Evolutionary conservation across 306 rosid genomes (phyloP).

Genomic region (Rubus parviflorus): DNA sequence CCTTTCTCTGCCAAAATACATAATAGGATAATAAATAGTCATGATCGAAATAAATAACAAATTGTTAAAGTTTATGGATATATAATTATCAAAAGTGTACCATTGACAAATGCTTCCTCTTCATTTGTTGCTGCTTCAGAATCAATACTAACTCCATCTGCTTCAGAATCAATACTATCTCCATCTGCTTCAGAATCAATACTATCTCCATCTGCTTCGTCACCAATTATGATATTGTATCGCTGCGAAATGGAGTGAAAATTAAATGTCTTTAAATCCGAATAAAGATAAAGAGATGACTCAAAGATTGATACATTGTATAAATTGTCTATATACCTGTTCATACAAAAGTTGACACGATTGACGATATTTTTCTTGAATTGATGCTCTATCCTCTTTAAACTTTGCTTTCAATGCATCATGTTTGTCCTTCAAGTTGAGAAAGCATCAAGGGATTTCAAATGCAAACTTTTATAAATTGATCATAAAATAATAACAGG

Average conservation of each 20-base stretch:
- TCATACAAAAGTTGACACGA: constrained; percentile 54
- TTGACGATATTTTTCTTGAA: constrained; percentile 61
- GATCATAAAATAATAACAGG: too few relatives aligned
- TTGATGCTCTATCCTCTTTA: constrained; percentile 65
- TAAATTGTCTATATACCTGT: constrained; percentile 34
- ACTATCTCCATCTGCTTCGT: not conserved
- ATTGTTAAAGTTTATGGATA: not conserved
- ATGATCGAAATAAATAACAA: not conserved
- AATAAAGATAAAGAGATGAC: not conserved
- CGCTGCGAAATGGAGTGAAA: constrained; percentile 39
- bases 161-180: constrained; percentile 21
- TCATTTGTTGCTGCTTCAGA: constrained; percentile 28
- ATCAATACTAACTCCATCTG: constrained; percentile 35
- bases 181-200: not conserved
- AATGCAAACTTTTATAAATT: too few relatives aligned
- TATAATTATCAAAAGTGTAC: constrained; percentile 14
- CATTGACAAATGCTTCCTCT: constrained; percentile 34
- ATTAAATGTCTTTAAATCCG: not conserved
- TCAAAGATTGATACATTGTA: not conserved
- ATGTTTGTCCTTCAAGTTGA: constrained; percentile 42
- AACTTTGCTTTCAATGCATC: constrained; percentile 58
- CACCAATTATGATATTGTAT: constrained; percentile 56
- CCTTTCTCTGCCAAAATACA: constrained; percentile 48
- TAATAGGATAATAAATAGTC: not conserved
- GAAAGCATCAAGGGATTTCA: not conserved